Evolutionary conservation across 179 eudicot genomes (phyloP), one percentile per base, ranked within the genome.

Genomic region (Beta macrorhiza): DNA sequence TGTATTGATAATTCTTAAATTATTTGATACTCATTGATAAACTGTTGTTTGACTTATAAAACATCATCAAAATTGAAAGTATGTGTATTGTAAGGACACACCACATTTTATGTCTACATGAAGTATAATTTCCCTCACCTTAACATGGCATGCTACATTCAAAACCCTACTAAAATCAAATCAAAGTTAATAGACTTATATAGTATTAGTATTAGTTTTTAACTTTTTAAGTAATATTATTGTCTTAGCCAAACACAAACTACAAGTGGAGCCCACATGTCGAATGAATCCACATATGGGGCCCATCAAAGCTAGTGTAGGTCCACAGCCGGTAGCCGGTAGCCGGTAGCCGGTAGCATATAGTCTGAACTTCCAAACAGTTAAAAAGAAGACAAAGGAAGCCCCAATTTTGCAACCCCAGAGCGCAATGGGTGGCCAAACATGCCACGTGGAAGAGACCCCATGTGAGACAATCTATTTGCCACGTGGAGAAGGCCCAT

Each of bases 401-500:
- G 52, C 52, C 9, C 52, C 52, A 19, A 19, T 67, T 25, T 80
- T 44, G 68, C 59, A 77, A 81, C 78, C 86, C 83, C 57, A 84
- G 81, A 81, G 71, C 86, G 79, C 58, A 65, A 84, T 77, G 64
- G 17, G 62, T 37, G 86, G 83, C 14, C 25, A 3, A 65, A 3
- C 29, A 10, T 25, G 82, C 86, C 81, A 80, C 86, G 81, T 80
- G 75, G 81, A 83, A 72, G 19, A 64, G 78, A 80, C 64, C 64
- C 83, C 81, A 76, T 73, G 83, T 80, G 86, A 78, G 72, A 51
- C 52, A 59, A 71, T 29, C 51, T 57, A 68, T 25, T 70, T 78
- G 72, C 81, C 76, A 70, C 81, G 72, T 82, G 68, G 84, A 71
- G 4, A 59, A 32, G 42, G 12, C 29, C 77, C 83, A 37, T 22